Evolutionary conservation across 2,329 filamentous ascomycete genomes (phyloP).

Genomic region (Westerdykella sp.): DNA sequence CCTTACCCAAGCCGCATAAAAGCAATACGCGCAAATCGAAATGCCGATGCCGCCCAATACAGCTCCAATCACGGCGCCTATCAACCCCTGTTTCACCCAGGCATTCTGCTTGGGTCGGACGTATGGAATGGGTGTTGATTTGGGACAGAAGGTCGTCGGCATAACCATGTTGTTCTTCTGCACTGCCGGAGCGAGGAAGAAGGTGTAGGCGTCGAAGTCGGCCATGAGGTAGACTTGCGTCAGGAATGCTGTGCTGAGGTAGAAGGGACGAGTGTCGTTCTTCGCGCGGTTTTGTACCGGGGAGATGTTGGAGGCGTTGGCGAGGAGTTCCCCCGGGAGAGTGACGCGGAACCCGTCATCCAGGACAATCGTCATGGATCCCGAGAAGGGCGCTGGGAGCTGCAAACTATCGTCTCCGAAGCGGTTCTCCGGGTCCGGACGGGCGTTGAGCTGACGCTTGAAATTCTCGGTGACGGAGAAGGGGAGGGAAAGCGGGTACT

Average conservation of each 20-base stretch:
- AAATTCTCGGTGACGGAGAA: slow-evolving; percentile 38
- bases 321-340: slow-evolving; percentile 34
- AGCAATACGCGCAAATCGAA: slow-evolving; percentile 21
- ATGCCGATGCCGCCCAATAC: slow-evolving; percentile 32
- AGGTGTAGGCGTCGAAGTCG: slow-evolving; percentile 37
- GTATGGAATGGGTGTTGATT: slow-evolving; percentile 31
- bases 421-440: slow-evolving; percentile 27
- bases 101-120: slow-evolving; percentile 18
- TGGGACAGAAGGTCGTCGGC: slow-evolving; percentile 38
- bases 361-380: slow-evolving; percentile 38
- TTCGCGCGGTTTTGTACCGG: slow-evolving; percentile 29
- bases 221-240: slow-evolving; percentile 41
- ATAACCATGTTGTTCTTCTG: slow-evolving; percentile 38
- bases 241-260: slow-evolving; percentile 39
- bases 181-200: slow-evolving; percentile 39
- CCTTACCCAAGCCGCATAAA: slow-evolving; percentile 25
- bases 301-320: slow-evolving; percentile 36
- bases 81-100: slow-evolving; percentile 31
- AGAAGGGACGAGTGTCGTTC: slow-evolving; percentile 25
- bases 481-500: slow-evolving; percentile 39
- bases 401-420: slow-evolving; percentile 36
- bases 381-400: slow-evolving; percentile 34
- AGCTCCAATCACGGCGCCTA: slow-evolving; percentile 37
- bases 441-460: slow-evolving; percentile 29
- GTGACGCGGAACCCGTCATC: slow-evolving; percentile 38